Conservation (phyloP, 495 filamentous ascomycete genomes). For the Tuber brumale region DNA sequence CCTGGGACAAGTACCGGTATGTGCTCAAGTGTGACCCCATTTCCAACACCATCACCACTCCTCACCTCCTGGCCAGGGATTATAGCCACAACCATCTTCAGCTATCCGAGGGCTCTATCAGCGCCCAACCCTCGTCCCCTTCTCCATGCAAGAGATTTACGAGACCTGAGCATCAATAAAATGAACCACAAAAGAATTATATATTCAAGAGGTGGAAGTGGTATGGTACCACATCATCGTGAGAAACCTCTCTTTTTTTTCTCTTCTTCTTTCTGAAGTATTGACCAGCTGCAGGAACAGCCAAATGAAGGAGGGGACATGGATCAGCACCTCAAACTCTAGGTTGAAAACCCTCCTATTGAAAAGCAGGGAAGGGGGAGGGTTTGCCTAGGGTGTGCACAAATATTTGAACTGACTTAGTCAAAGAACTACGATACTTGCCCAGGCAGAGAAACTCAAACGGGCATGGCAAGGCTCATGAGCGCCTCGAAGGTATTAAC, state of each 20-base stretch:
- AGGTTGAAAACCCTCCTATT: conserved; percentile 12
- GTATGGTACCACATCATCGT: neutral
- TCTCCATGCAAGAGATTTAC: neutral
- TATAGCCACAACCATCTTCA: neutral
- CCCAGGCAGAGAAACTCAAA: conserved; percentile 24
- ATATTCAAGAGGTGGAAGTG: neutral
- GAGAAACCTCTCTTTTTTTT: neutral
- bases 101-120: neutral
- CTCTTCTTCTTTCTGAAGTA: neutral
- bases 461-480: conserved; percentile 20
- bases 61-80: neutral
- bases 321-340: neutral
- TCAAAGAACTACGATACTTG: conserved; percentile 15
- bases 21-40: neutral
- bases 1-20: neutral
- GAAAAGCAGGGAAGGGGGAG: conserved; percentile 31
- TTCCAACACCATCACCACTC: neutral
- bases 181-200: neutral
- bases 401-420: conserved; percentile 15
- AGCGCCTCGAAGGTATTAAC: conserved; percentile 19
- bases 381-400: conserved; percentile 22
- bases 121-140: too few relatives aligned
- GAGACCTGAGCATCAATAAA: neutral
- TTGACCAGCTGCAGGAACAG: conserved; percentile 1
- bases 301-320: neutral